Conservation (phyloP, 208 protist genomes). For the Strigomonas galati region DNA sequence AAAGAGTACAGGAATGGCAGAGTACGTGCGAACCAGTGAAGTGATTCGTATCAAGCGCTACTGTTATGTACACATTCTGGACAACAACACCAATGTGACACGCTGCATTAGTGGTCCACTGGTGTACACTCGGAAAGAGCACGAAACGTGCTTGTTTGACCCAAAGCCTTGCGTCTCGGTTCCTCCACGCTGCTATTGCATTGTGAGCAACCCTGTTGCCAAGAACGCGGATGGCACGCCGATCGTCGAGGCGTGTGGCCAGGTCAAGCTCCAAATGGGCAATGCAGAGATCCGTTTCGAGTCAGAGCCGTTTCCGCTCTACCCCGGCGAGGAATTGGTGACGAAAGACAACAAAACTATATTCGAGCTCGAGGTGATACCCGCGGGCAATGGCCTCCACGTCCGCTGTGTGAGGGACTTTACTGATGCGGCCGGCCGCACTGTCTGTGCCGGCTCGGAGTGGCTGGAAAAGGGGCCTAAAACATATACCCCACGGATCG, state of each 20-base stretch:
- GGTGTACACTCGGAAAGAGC: constrained; percentile 90
- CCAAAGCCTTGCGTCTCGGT: constrained; percentile 72
- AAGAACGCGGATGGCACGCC: constrained; percentile 32
- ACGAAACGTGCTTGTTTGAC: constrained; percentile 89
- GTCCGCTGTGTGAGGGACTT: constrained; percentile 47
- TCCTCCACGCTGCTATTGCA: constrained; percentile 64
- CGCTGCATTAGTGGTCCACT: constrained; percentile 80
- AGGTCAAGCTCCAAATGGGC: constrained; percentile 86
- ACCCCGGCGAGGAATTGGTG: constrained; percentile 61
- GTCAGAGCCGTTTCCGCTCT: constrained; percentile 91
- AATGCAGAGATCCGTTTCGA: constrained; percentile 90
- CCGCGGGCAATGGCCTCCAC: constrained; percentile 28
- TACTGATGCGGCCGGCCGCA: background rate
- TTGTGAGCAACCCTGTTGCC: constrained; percentile 66
- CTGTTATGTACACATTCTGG: constrained; percentile 91
- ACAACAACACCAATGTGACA: constrained; percentile 93
- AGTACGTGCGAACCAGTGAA: constrained; percentile 22
- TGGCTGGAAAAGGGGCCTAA: constrained; percentile 90
- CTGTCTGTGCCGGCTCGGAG: constrained; percentile 77
- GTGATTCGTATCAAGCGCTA: constrained; percentile 90
- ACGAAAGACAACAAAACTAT: constrained; percentile 34
- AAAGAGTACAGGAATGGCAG: background rate
- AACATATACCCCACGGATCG: constrained; percentile 88
- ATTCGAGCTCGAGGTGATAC: background rate
- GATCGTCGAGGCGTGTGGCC: constrained; percentile 52